Evolutionary conservation across 1,139 yeast genomes (phyloP), one percentile per base, ranked within the genome.

Genomic region (Lodderomyces pseudojiufengensis): DNA sequence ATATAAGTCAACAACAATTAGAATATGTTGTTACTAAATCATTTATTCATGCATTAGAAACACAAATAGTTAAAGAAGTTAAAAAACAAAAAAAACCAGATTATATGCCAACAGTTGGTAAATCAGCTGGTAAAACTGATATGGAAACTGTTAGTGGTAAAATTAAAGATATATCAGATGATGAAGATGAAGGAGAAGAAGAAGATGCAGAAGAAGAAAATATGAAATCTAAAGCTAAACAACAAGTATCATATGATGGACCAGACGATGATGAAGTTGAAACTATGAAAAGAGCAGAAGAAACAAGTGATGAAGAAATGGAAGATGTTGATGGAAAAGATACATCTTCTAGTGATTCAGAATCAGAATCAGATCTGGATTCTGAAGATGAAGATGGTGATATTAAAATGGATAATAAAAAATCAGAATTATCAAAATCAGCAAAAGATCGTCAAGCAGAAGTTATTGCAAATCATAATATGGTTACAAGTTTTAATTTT

Each of bases 251-350:
- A 1, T 90, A 88, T 52, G 97, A 87, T 48, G 96, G 81, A 13
- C 96, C 96, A 21, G 97, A 88, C 62, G 97, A 86, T 44, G 97
- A 86, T 32, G 96, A 87, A 57, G 65, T 84, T 41, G 96, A 85
- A 58, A 82, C 84, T 31, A 84, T 85, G 90, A 80, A 80, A 59
- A 76, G 75, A 53, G 95, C 90, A 30, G 92, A 82, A 57, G 77
- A 78, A 51, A 73, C 84, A 23, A 78, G 82, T 44, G 86, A 79
- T 45, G 87, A 78, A 49, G 83, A 66, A 36, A 63, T 66, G 50
- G 63, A 55, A 22, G 73, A 65, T 39, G 74, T 62, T 30, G 61
- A 59, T 7, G 59, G 66, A 28, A 49, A 55, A 15, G 60, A 57
- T 27, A 59, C 67, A 14, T 35, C 45, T 16, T 30, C 42, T 9